Evolutionary conservation across 768 basidiomycete genomes (phyloP), one percentile per base, ranked within the genome.

Genomic region (Leucocoprinus leucothites): DNA sequence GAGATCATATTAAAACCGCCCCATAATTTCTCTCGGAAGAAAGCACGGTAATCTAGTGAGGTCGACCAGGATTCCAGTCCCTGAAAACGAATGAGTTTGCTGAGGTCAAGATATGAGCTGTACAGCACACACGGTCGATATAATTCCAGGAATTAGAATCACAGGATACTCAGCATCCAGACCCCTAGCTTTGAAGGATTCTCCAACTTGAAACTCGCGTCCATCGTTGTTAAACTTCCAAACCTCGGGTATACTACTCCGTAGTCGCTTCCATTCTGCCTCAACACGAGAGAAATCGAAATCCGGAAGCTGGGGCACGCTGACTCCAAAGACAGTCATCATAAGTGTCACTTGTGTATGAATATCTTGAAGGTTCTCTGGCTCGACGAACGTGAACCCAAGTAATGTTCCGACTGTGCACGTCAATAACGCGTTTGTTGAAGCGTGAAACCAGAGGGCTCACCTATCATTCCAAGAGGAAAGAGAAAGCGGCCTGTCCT

Each of bases 11-110:
- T 85, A 65, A 86, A 85, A 3, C 85, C 86, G 25, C 86, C 86
- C 86, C 86, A 87, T 5, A 87, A 66, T 66, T 92, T 88, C 69
- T 96, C 88, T n/a, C 95, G 83, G 67, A 99, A 98, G 75, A 94
- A 97, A 0, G 86, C 66, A 4, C 91, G 82, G 59, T 93, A 90
- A 55, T 91, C 91, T 0, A 87, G 85, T 4, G 83, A 77, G 0
- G 96, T 96, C 3, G 91, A 88, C 96, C 97, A 99, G 6, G 91
- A 94, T 65, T 98, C 95, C 56, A 98, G 73, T 3, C 89, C 87
- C 82, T 91, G 57, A 5, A 48, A 19, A 26, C 42, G 13, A 34
- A 25, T 43, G 3, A 51, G 45, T 21, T 19, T 11, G 3, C 24
- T 1, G 13, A 18, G 25, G 3, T n/a, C 22, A n/a, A 7, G 13